Base-by-base conservation (phyloP, 2,329 filamentous ascomycete species). In the Beauveria caledonica region DNA sequence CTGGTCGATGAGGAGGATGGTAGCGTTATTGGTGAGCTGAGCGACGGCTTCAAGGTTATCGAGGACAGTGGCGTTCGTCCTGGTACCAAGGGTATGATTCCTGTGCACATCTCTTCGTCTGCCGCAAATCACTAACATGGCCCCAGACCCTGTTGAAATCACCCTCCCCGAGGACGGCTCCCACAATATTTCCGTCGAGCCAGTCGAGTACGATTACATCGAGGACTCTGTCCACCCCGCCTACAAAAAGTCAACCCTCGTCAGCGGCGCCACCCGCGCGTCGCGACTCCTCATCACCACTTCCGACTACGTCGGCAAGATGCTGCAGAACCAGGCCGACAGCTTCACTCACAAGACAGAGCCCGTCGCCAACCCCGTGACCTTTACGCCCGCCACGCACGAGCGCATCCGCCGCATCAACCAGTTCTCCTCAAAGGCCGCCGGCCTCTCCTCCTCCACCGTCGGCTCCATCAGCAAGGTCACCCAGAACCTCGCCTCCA, bases 1-100 rank as follows among this genome's bases (percentile, higher is more conserved):
- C 81, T 99, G 10, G 80, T 99, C 17, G 92, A 99, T 69, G 94
- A 99, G 74, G 93, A 97, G 71, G 89, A 99, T 74, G 94, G 94
- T 57, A 95, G 90, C 67, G 89, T 99, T 9, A 89, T 99, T 29
- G 94, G 94, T 50, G 93, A 99, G 76, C 78, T 99, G 63, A 86
- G 88, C 61, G 88, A 93, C 61, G 88, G 87, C 19, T 93, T 90
- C 68, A 80, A 92, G 65, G 82, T 96, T 19, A 80, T 93, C 17
- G 92, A 97, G 69, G 85, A 92, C 65, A 79, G 84, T 29, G 81
- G 80, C 55, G 80, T 99, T 63, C 85, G 88, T 70, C 86, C 88
- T 17, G 94, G 94, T n/a, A 93, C 89, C 5, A 97, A 99, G 81
- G 89, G 92, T 96, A 78, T 36, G 21, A 27, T 15, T 5, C 7